Base-by-base conservation (phyloP, 345 rosid species). In the Camelina laxa region DNA sequence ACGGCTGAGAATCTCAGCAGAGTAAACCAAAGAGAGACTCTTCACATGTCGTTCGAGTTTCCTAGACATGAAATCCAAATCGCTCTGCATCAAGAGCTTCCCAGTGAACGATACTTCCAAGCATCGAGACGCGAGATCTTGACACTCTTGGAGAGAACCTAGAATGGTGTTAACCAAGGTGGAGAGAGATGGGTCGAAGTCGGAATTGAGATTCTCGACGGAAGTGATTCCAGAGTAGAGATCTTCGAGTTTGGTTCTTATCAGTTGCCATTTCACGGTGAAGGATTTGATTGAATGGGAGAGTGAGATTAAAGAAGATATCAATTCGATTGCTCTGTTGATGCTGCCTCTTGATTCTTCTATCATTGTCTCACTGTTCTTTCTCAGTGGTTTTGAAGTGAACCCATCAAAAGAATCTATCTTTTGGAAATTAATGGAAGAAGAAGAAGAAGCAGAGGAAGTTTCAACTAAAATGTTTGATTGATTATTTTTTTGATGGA, bases 41-140 rank as follows among this genome's bases (percentile, higher is more conserved):
- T 80, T 85, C 33, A 82, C 63, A 50, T 86, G 88, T 0, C 60
- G 56, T 31, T 86, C 92, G 30, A 91, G 76, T 70, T 77, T 90
- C 1, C 86, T 69, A 2, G 85, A 78, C 57, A 90, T 59, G 1
- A 86, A 76, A 70, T 93, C 97, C 58, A 93, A 80, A 81, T 91
- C 92, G 72, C 97, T 91, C 84, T 94, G 97, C 98, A 94, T 94
- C 87, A 91, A 68, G 10, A 94, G 94, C 90, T 91, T 91, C 30
- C 98, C 97, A 38, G 82, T 81, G 86, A 83, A 91, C 10, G 90
- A 82, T n/a, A n/a, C n/a, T n/a, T n/a, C n/a, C n/a, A n/a, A n/a
- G n/a, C n/a, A n/a, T n/a, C n/a, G n/a, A n/a, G n/a, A n/a, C n/a
- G n/a, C n/a, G n/a, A n/a, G n/a, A n/a, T n/a, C n/a, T n/a, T n/a